Base-by-base conservation (phyloP, 176 grass and related monocot species). In the Oryza brachyantha region DNA sequence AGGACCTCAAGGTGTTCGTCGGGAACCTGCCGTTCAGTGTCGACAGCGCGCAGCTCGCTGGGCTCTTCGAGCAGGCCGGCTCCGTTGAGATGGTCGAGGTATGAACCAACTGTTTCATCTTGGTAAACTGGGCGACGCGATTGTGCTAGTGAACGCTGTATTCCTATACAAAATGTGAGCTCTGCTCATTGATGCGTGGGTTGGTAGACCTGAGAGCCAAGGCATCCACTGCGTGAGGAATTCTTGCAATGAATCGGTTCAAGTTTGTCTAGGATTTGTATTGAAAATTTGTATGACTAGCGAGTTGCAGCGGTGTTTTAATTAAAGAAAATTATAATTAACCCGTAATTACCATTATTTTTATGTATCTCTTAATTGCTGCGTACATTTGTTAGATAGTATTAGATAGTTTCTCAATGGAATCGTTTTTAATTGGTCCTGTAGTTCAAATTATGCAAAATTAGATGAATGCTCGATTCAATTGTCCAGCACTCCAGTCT, bases 81-180 rank as follows among this genome's bases (percentile, higher is more conserved):
- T 86, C 85, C 61, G 96, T 99, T 68, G 96, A 99, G 81, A 99
- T 93, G 90, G 96, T 95, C 37, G 96, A 99, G 92, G 96, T 98
- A 88, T 83, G 61, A 50, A 8, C 54, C 63, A 13, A 7, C 11
- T 3, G 13, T 46, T 8, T 5, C 22, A 8, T 64, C 29, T 84
- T 7, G 7, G 25, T 58, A 43, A 25, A 42, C 43, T 58, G 39
- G 14, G 0, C 6, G 0, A 19, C 0, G 14, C 25, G 8, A 60
- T 21, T 46, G 14, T 62, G 58, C 19, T 13, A 11, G 10, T 54
- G 13, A 26, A 14, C 9, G 12, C 29, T 54, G 3, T 36, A 66
- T 34, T 50, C 10, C 21, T 21, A 5, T 29, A 3, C 29, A n/a
- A 8, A 21, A 13, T 7, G 3, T 13, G 41, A 64, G 40, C 54